Base-by-base conservation (phyloP, 345 rosid species). In the Pelargonium nanum region DNA sequence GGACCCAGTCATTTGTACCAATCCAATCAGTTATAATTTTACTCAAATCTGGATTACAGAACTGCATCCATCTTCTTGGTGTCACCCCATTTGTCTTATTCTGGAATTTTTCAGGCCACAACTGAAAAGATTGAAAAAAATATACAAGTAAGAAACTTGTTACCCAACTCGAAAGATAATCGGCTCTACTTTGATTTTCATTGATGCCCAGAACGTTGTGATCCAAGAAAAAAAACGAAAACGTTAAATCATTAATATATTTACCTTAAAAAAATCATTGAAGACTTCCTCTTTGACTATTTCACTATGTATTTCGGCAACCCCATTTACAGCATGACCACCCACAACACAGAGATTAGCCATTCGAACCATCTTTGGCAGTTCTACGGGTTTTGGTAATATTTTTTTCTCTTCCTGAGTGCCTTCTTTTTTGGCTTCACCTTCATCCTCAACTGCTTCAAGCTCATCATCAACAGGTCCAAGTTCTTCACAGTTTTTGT, bases 31-130 rank as follows among this genome's bases (percentile, higher is more conserved):
- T 74, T 67, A 81, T 63, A 61, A 78, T 68, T 53, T 75, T 59
- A 57, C 81, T 70, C 1, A 81, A 71, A 53, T 58, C 73, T 20
- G 81, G 76, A 65, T 81, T 78, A 73, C 83, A 76, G 52, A 78
- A 81, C n/a, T 67, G 74, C 24, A 81, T 77, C 81, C 83, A 81
- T 72, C 80, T 81, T 62, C 83, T 72, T 6, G 81, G 81, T n/a
- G 86, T 81, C 68, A 78, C 81, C 53, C 83, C 86, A 66, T 78
- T 77, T 12, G 83, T 81, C 63, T 81, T 81, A 24, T 81, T 81
- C 45, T 74, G 81, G 69, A 81, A 78, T 53, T 81, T 81, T 68
- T 77, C 75, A 19, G 81, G 83, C 78, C 86, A 81, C 50, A 81
- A 24, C 83, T 78, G 75, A 34, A 9, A 34, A 1, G 45, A 9